These are phyloP conservation scores for Lichina pygmaea DNA, from an alignment of 495 filamentous ascomycete species.

Conservation along the genomic window DNA sequence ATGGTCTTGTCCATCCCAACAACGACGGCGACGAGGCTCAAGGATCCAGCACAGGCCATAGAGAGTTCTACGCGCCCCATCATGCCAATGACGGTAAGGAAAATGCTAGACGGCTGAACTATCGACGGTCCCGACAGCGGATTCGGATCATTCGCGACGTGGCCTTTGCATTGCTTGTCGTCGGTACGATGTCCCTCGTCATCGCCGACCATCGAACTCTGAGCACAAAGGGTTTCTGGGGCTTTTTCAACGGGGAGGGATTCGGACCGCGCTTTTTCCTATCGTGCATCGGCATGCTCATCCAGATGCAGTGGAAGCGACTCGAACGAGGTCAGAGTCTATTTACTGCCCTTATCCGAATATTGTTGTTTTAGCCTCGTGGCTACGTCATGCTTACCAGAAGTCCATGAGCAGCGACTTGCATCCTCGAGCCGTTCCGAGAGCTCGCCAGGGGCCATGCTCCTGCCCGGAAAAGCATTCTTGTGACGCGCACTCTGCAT, in stretches of 20 bases:
- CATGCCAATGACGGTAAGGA: background rate
- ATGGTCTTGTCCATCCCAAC: background rate
- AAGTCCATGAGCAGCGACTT: background rate
- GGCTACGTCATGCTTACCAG: background rate
- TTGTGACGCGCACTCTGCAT: background rate
- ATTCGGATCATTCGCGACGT: background rate
- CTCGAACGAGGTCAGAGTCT: constrained; percentile 3
- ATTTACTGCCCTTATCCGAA: background rate
- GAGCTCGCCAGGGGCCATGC: background rate
- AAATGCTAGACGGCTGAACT: no score
- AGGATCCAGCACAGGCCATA: background rate
- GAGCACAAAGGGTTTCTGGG: constrained; percentile 4
- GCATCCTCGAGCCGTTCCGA: background rate
- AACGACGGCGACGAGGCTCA: background rate
- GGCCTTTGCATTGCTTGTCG: background rate
- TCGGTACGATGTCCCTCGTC: background rate
- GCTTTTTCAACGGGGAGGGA: constrained; percentile 5
- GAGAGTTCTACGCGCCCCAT: no score
- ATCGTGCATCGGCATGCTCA: constrained; percentile 2
- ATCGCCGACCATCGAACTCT: background rate
- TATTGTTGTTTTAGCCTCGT: background rate
- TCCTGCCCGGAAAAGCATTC: background rate
- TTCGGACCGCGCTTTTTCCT: constrained; percentile 8
- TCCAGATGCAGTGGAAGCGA: constrained; percentile 5
- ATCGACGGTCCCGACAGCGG: background rate